A percentile compares a stretch with the other conserved stretches of the same genome.
phyloP scores from a whole-genome alignment of 352 stramenopile species.

The Pythium brachiatum region DNA sequence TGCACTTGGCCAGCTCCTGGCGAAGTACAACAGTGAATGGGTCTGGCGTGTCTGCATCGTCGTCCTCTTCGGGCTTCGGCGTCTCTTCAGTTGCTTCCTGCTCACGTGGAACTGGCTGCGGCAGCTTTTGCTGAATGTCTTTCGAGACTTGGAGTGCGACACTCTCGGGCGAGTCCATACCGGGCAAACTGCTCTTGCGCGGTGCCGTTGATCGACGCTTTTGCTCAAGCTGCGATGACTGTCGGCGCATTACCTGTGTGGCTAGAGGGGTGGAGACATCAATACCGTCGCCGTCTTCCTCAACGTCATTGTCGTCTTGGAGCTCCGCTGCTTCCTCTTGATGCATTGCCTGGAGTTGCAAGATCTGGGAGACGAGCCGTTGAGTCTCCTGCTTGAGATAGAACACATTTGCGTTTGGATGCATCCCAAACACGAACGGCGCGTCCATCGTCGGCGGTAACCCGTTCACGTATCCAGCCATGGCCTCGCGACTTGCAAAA shows the following conservation, averaged over 20 bases:
- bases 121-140: conserved; percentile 27
- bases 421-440: conserved; percentile 79
- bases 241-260: background rate
- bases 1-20: conserved; percentile 60
- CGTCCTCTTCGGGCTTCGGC: background rate
- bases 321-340: background rate
- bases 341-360: conserved; percentile 37
- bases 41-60: conserved; percentile 24
- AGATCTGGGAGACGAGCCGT: conserved; percentile 34
- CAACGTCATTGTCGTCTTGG: background rate
- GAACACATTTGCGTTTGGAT: conserved; percentile 75
- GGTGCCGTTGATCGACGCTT: background rate
- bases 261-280: background rate
- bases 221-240: conserved; percentile 5
- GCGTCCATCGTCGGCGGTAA: conserved; percentile 43
- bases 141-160: conserved; percentile 14
- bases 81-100: background rate
- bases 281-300: conserved; percentile 6
- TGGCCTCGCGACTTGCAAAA: conserved; percentile 37
- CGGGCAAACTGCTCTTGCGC: background rate
- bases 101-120: background rate
- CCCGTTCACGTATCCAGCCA: conserved; percentile 47
- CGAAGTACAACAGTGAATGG: conserved; percentile 61
- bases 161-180: background rate
- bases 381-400: conserved; percentile 59